A percentile compares a stretch with the other conserved stretches of the same genome.
Evolutionary conservation across 352 stramenopile genomes (phyloP).

Genomic region (Aphanomyces cochlioides): DNA sequence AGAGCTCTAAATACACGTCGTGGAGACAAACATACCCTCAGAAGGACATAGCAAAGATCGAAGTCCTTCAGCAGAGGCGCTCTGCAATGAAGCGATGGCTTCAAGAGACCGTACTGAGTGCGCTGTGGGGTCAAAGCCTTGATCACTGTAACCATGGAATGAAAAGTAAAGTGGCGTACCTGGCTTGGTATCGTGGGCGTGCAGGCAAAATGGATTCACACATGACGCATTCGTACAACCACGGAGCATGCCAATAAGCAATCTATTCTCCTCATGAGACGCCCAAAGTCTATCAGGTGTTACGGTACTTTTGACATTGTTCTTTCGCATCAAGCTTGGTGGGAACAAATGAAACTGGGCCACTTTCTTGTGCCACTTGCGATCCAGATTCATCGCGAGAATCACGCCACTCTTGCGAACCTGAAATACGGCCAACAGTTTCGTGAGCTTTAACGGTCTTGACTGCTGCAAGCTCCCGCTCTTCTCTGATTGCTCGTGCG

Average conservation of each 20-base stretch:
- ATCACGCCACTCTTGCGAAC: constrained; percentile 73
- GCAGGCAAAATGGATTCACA: constrained; percentile 21
- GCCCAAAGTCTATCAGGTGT: constrained; percentile 31
- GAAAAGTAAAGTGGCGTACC: constrained; percentile 8
- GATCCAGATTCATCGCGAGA: constrained; percentile 60
- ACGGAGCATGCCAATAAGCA: constrained; percentile 2
- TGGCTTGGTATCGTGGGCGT: neutral
- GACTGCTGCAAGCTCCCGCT: constrained; percentile 43
- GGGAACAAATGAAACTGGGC: neutral
- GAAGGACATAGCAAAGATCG: neutral
- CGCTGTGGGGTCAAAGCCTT: constrained; percentile 21
- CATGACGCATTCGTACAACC: constrained; percentile 9
- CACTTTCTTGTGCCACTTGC: neutral
- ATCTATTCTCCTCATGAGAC: neutral
- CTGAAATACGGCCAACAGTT: constrained; percentile 68
- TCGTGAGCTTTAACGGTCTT: constrained; percentile 44
- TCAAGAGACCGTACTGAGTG: constrained; percentile 5
- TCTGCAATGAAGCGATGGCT: neutral
- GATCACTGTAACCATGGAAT: neutral
- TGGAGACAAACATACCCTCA: neutral
- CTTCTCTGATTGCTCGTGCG: constrained; percentile 40
- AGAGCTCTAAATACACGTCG: neutral
- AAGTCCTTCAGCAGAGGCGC: neutral
- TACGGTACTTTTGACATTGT: constrained; percentile 16
- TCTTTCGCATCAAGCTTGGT: neutral